A percentile compares a stretch with the other conserved stretches of the same genome.
Evolutionary conservation across 2,329 filamentous ascomycete species (phyloP).

Genomic region (Alternaria sp.): DNA sequence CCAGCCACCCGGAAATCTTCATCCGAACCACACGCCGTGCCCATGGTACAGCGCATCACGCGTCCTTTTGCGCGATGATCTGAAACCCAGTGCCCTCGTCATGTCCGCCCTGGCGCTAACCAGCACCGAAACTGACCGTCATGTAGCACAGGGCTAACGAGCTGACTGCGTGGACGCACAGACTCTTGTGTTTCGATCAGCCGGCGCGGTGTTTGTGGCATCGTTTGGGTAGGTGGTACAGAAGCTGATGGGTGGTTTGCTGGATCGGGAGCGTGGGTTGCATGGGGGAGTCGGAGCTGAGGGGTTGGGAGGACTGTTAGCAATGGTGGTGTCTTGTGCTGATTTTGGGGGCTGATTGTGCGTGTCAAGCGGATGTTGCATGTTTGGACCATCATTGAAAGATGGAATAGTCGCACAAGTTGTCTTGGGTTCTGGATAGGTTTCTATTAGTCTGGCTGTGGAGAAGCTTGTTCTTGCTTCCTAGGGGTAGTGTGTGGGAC

Average conservation of each 20-base stretch:
- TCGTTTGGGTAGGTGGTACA: constrained; percentile 1
- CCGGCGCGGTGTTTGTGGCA: constrained; percentile 3
- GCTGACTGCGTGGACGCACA: neutral
- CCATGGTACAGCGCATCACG: neutral
- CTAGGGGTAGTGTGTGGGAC: neutral
- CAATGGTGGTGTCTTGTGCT: neutral
- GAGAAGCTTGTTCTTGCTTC: neutral
- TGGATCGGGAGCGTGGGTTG: neutral
- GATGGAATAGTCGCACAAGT: neutral
- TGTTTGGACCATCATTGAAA: neutral
- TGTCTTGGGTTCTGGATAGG: neutral
- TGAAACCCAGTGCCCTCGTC: neutral
- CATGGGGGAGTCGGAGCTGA: neutral
- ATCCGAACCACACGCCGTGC: neutral
- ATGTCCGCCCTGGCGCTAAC: constrained; percentile 1
- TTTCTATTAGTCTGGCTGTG: neutral
- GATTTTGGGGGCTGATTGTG: neutral
- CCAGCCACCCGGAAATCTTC: neutral
- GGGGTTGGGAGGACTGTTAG: neutral
- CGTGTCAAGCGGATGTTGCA: neutral
- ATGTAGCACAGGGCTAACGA: neutral
- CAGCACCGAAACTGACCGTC: neutral
- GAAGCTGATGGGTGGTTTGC: neutral
- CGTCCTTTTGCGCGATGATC: neutral
- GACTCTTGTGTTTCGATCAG: neutral